Conservation (phyloP, 495 filamentous ascomycete genomes). For the Penicillium cinerascens region DNA sequence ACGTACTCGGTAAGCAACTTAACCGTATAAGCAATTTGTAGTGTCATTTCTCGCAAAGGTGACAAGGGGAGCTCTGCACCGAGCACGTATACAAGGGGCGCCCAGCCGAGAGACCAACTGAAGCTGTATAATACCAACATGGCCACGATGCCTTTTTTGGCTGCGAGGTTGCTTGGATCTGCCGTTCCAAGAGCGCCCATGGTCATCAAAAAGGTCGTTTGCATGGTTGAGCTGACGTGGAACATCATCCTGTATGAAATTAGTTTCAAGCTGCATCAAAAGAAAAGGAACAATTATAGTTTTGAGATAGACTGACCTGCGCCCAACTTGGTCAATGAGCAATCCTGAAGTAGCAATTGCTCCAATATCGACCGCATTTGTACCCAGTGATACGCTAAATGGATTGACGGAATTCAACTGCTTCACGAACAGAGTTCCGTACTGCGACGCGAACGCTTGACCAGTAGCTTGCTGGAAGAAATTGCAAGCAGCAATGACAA, state of each 20-base stretch:
- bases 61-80: slow-evolving; percentile 19
- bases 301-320: slow-evolving; percentile 11
- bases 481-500: slow-evolving; percentile 27
- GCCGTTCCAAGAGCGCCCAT: slow-evolving; percentile 21
- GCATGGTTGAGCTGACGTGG: slow-evolving; percentile 12
- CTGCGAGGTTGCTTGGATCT: slow-evolving; percentile 5
- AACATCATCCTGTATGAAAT: slow-evolving; percentile 4
- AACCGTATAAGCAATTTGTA: slow-evolving; percentile 19
- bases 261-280: too few species aligned
- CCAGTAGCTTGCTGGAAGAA: slow-evolving; percentile 38
- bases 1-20: slow-evolving; percentile 23
- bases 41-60: slow-evolving; percentile 19
- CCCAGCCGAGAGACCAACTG: slow-evolving; percentile 23
- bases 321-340: slow-evolving; percentile 11
- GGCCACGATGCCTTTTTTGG: slow-evolving; percentile 18
- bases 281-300: too few species aligned
- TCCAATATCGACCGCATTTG: slow-evolving; percentile 16
- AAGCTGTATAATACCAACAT: slow-evolving; percentile 20
- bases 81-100: slow-evolving; percentile 18
- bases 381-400: slow-evolving; percentile 23
- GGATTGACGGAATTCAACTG: slow-evolving; percentile 32
- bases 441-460: slow-evolving; percentile 27
- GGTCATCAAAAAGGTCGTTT: slow-evolving; percentile 15
- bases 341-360: slow-evolving; percentile 6
- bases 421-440: slow-evolving; percentile 34